These are phyloP conservation scores for Ophiorrhiza pumila DNA, from an alignment of 257 asterid species.

Conservation along the genomic window DNA sequence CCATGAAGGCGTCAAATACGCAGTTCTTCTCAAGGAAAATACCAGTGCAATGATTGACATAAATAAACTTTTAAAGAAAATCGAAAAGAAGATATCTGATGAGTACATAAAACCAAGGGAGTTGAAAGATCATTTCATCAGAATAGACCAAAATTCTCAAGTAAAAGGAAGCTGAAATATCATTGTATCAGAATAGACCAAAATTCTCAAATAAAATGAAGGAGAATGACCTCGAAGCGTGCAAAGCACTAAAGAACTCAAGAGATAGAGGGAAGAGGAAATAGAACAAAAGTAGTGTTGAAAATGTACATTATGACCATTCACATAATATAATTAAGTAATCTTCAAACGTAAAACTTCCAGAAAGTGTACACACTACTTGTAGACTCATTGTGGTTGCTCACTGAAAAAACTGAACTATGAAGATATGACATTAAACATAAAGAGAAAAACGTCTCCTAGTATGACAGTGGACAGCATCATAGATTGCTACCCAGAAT, in stretches of 20 bases:
- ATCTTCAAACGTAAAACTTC: background rate
- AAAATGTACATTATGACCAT: background rate
- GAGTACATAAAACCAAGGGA: background rate
- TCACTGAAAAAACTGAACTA: background rate
- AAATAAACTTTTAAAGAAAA: background rate
- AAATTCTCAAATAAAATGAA: background rate
- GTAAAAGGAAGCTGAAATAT: background rate
- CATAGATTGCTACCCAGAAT: background rate
- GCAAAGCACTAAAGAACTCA: background rate
- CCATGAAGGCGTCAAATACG: background rate
- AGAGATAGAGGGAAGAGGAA: slow-evolving; percentile 2
- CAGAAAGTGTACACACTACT: background rate
- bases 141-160: background rate
- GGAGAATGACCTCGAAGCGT: slow-evolving; percentile 1
- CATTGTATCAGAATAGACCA: background rate
- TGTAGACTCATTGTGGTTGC: background rate
- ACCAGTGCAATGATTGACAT: background rate
- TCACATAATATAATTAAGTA: background rate
- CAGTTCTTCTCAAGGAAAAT: background rate
- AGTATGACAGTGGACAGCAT: background rate
- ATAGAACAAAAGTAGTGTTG: background rate
- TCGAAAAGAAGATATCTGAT: background rate
- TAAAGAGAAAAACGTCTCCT: background rate
- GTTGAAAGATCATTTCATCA: background rate
- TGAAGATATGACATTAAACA: background rate